Evolutionary conservation across 2,329 filamentous ascomycete species (phyloP), one percentile per base, ranked within the genome.

Genomic region (Diaporthe longicolla): DNA sequence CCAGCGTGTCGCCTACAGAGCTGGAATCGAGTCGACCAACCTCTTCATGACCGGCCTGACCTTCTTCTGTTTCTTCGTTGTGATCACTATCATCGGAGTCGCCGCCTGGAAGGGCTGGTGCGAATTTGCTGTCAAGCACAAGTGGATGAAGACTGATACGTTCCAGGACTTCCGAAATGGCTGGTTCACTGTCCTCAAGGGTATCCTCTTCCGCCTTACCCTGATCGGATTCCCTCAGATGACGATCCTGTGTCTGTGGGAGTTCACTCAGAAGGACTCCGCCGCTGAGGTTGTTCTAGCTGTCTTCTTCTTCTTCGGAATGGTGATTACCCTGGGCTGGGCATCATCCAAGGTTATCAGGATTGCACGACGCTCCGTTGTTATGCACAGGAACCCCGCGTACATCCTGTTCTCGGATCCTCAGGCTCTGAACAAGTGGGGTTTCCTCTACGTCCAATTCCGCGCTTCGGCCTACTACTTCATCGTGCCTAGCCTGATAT

Each of bases 321-420:
- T 97, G 88, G 86, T 92, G 52, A 87, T 88, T 70, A 94, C 95
- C 43, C 89, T 98, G 45, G 92, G 85, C 29, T 98, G 95, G 94
- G 96, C 95, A 61, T 92, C 95, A 0, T 93, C 90, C 85, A 98
- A 98, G 87, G 95, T 98, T 77, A 94, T 97, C 79, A 90, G 91
- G 71, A 93, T 98, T 76, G 96, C 95, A 45, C 94, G 94, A 81
- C 93, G 94, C 78, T 98, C 95, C 43, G 93, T 97, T 76, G 85
- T 89, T 73, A 94, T 98, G 91, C 95, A 98, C 88, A 95, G 96
- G 85, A 98, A 98, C 85, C 95, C 96, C 35, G 96, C 95, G 37
- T 98, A 98, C 84, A 98, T 98, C 78, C 91, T 98, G 76, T 98
- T 97, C 86, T 98, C 96, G 3, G 95, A 98, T 80, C 95, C 95